Percentiles rank a stretch among this genome's conserved stretches.
Conservation (phyloP, 2,329 filamentous ascomycete genomes). For the Sphaceloma murrayae region DNA sequence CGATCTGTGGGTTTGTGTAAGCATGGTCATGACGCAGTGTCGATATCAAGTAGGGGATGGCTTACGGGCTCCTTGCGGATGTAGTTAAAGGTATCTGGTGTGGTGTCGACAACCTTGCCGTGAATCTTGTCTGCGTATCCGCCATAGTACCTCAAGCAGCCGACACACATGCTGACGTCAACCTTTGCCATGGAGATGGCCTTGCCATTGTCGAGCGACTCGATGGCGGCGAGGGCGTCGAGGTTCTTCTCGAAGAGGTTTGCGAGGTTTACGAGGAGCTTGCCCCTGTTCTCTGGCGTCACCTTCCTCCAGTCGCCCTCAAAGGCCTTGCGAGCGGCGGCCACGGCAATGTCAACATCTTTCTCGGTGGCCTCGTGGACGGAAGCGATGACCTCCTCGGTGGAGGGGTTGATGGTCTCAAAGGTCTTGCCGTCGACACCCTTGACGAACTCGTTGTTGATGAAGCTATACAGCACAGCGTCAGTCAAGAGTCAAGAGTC, state of each 20-base stretch:
- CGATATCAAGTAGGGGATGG: constrained; percentile 11
- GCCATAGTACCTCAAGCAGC: constrained; percentile 73
- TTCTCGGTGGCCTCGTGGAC: constrained; percentile 68
- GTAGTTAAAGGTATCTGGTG: constrained; percentile 73
- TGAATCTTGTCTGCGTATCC: constrained; percentile 89
- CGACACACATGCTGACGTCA: constrained; percentile 59
- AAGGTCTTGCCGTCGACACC: constrained; percentile 80
- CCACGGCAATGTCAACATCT: constrained; percentile 70
- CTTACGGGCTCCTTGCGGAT: constrained; percentile 63
- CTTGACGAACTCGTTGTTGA: constrained; percentile 86
- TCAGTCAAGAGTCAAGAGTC: neutral
- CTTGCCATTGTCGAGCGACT: constrained; percentile 85
- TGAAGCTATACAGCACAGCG: constrained; percentile 51
- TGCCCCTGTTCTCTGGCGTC: constrained; percentile 62
- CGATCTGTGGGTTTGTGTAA: constrained; percentile 41
- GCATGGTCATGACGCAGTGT: neutral
- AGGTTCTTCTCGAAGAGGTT: constrained; percentile 69
- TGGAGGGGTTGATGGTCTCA: constrained; percentile 81
- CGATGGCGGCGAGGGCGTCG: constrained; percentile 68
- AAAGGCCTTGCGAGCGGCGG: constrained; percentile 77
- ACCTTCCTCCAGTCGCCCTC: constrained; percentile 59
- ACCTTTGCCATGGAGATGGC: constrained; percentile 65
- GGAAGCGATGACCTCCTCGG: constrained; percentile 45
- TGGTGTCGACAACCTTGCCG: constrained; percentile 76
- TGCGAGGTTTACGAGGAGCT: constrained; percentile 64